Conservation (phyloP, 345 rosid genomes). For the Eucalyptus marginata region DNA sequence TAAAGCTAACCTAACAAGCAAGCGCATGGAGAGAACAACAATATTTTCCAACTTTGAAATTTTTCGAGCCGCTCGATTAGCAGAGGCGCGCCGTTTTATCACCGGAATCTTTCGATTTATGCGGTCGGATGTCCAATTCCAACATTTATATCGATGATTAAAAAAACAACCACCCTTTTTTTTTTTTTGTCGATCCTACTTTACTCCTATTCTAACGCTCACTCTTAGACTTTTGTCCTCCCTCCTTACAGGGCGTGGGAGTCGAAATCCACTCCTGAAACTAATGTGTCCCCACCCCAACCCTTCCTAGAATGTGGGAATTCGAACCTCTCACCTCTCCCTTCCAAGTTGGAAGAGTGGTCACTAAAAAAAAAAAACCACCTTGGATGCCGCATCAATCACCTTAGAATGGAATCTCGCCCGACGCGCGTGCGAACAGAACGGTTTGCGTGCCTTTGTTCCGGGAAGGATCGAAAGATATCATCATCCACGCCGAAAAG, state of each 20-base stretch:
- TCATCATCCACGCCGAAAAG: background rate
- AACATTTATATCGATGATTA: background rate
- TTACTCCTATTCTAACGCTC: too few species aligned
- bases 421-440: background rate
- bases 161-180: too few species aligned
- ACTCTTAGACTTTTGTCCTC: too few species aligned
- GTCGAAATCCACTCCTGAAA: too few species aligned
- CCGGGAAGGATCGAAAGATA: background rate
- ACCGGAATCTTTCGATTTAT: rapidly evolving
- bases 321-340: too few species aligned
- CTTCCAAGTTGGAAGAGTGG: too few species aligned
- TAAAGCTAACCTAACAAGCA: background rate
- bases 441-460: background rate
- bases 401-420: background rate
- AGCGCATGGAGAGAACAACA: background rate
- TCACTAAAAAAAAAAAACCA: background rate
- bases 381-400: background rate
- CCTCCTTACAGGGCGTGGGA: too few species aligned
- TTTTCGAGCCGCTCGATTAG: background rate
- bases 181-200: too few species aligned
- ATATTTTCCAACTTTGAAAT: background rate
- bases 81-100: background rate
- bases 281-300: too few species aligned
- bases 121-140: background rate
- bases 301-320: too few species aligned